Evolutionary conservation across 2,329 filamentous ascomycete genomes (phyloP), one percentile per base, ranked within the genome.

Genomic region (Sporothrix mexicana): DNA sequence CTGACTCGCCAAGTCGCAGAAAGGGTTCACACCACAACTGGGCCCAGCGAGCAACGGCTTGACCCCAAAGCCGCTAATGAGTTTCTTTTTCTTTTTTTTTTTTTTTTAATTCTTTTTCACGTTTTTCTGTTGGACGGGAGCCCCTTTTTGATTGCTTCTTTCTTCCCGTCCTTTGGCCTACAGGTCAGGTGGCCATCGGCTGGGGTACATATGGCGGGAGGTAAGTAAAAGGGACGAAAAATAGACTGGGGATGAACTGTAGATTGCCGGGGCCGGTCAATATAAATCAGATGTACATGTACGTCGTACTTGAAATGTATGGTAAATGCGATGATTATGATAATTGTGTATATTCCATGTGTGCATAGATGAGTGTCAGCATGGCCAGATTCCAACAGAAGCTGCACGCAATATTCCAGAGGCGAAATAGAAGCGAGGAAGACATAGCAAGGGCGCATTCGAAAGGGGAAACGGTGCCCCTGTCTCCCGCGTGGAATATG

Each of bases 351-450:
- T 36, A 36, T 36, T 36, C 30, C 30, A 36, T 36, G 30, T 36
- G 30, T 36, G 30, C 7, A 36, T 36, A 36, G 5, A 45, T 64
- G 41, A 23, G 45, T 23, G 36, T 20, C 36, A 45, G 36, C 59
- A 64, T 23, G 30, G 36, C 20, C 36, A 47, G 20, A 10, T 47
- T 20, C 45, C 41, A 20, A 62, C 12, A 59, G 25, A 59, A 36
- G 55, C 55, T 59, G 41, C 41, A 45, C 61, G 41, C 36, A 66
- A 25, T 45, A 66, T 66, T 45, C 61, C 41, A 66, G 41, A 66
- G 61, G 20, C 20, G 20, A 45, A 23, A 41, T 66, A 64, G 59
- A 64, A 64, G 59, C 59, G 45, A 15, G 36, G 17, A 23, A 64
- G 41, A 12, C 36, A 45, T 23, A 36, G n/a, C 6, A 64, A 7